These are phyloP conservation scores for Podospora pseudopauciseta DNA, from an alignment of 495 filamentous ascomycete species.

Conservation along the genomic window DNA sequence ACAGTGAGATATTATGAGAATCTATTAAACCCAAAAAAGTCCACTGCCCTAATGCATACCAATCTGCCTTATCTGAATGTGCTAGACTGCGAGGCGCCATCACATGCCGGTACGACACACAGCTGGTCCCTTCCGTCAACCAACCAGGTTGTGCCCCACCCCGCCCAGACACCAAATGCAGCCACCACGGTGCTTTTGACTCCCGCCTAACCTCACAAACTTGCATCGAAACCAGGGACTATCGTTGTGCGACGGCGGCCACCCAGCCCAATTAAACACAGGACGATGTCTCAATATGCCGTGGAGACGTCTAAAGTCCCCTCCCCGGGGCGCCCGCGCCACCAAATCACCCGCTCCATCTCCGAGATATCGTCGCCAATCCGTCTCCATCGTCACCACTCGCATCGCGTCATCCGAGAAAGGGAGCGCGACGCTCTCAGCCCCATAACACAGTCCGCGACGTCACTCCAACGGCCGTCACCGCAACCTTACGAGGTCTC, in stretches of 20 bases:
- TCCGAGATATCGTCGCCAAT: slow-evolving; percentile 49
- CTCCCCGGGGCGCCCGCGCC: slow-evolving; percentile 42
- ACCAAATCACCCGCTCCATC: slow-evolving; percentile 49
- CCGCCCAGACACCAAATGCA: slow-evolving; percentile 3
- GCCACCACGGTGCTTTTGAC: slow-evolving; percentile 3
- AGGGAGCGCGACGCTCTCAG: slow-evolving; percentile 37
- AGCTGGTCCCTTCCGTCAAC: not conserved
- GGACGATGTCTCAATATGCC: slow-evolving; percentile 39
- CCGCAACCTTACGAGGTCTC: slow-evolving; percentile 37
- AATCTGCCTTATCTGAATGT: not conserved
- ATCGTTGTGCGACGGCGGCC: slow-evolving; percentile 17
- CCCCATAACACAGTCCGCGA: slow-evolving; percentile 31
- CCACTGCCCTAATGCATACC: not conserved
- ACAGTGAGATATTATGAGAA: not conserved
- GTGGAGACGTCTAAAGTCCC: slow-evolving; percentile 28
- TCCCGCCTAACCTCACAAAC: slow-evolving; percentile 1
- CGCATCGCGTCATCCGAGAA: slow-evolving; percentile 29
- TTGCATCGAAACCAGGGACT: not conserved
- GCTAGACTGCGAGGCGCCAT: not conserved
- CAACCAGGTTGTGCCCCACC: slow-evolving; percentile 15
- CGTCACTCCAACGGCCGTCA: slow-evolving; percentile 26
- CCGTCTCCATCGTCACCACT: slow-evolving; percentile 43
- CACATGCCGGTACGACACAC: not conserved
- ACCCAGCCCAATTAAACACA: slow-evolving; percentile 6
- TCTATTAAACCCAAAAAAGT: not conserved